A percentile compares a stretch with the other conserved stretches of the same genome.
These are phyloP conservation scores for Pyricularia pennisetigena DNA, from an alignment of 2,329 filamentous ascomycete species.

Conservation along the genomic window DNA sequence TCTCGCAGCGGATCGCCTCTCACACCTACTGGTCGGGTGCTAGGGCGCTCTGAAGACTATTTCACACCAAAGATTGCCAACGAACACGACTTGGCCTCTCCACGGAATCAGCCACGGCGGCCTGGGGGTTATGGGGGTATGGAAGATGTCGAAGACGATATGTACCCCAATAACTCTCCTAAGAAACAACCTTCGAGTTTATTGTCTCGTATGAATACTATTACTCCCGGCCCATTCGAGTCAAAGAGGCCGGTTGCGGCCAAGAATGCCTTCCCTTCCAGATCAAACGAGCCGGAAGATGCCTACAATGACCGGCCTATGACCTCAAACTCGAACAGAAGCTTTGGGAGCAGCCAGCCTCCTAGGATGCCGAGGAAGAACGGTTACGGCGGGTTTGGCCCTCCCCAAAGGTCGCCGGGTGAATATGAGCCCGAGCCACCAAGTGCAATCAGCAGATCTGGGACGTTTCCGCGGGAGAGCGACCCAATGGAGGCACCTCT, in stretches of 20 bases:
- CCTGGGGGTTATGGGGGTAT: constrained; percentile 42
- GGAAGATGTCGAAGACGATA: constrained; percentile 25
- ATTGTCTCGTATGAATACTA: constrained; percentile 53
- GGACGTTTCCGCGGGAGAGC: constrained; percentile 39
- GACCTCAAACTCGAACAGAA: constrained; percentile 22
- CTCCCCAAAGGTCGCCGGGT: constrained; percentile 25
- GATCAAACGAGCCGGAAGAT: constrained; percentile 10
- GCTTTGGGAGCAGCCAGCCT: constrained; percentile 20
- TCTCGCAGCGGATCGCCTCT: constrained; percentile 53
- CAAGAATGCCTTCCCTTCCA: constrained; percentile 20
- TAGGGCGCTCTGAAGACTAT: constrained; percentile 32
- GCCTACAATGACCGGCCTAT: constrained; percentile 17
- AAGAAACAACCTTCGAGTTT: constrained; percentile 30
- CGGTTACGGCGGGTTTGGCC: constrained; percentile 49
- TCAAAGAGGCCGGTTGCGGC: constrained; percentile 21
- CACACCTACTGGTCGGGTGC: constrained; percentile 36
- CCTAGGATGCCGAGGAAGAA: constrained; percentile 35
- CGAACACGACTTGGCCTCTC: constrained; percentile 28
- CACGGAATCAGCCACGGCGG: constrained; percentile 24
- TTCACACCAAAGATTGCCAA: constrained; percentile 34
- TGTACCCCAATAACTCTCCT: constrained; percentile 39
- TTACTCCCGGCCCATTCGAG: constrained; percentile 59
- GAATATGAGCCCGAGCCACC: constrained; percentile 27
- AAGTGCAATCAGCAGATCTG: constrained; percentile 32
- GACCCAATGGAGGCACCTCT: constrained; percentile 25